Evolutionary conservation across 768 basidiomycete genomes (phyloP).

Genomic region (Lentinula aciculospora): DNA sequence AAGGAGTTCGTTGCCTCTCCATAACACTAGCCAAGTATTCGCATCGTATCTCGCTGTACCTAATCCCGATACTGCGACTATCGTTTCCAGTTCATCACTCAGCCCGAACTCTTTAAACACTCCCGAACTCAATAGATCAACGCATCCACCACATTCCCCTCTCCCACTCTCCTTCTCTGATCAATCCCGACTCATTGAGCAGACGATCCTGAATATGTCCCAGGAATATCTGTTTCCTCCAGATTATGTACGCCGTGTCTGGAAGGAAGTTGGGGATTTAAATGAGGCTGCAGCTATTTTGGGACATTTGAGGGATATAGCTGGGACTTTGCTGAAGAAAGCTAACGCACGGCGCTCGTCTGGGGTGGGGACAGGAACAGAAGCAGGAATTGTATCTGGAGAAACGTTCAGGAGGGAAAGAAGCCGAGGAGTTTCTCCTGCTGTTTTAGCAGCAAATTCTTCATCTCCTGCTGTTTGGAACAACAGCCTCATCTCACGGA

Average conservation of each 20-base stretch:
- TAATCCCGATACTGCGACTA: background rate
- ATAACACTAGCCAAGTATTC: background rate
- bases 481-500: background rate
- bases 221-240: slow-evolving; percentile 1
- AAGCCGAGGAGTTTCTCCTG: background rate
- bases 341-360: background rate
- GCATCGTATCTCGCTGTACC: background rate
- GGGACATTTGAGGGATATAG: background rate
- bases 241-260: background rate
- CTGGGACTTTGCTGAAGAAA: background rate
- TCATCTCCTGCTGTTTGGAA: no score
- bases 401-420: no score
- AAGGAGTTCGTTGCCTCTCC: background rate
- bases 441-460: no score
- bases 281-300: background rate
- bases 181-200: background rate
- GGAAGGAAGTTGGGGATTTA: background rate
- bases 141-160: background rate
- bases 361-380: background rate
- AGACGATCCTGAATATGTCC: background rate
- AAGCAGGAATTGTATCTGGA: background rate
- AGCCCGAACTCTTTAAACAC: background rate
- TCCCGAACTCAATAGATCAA: background rate
- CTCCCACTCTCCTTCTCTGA: background rate
- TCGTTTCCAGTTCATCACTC: background rate